A percentile compares a stretch with the other conserved stretches of the same genome.
phyloP scores from a whole-genome alignment of 495 filamentous ascomycete genomes.

The Rostrohypoxylon terebratum region DNA sequence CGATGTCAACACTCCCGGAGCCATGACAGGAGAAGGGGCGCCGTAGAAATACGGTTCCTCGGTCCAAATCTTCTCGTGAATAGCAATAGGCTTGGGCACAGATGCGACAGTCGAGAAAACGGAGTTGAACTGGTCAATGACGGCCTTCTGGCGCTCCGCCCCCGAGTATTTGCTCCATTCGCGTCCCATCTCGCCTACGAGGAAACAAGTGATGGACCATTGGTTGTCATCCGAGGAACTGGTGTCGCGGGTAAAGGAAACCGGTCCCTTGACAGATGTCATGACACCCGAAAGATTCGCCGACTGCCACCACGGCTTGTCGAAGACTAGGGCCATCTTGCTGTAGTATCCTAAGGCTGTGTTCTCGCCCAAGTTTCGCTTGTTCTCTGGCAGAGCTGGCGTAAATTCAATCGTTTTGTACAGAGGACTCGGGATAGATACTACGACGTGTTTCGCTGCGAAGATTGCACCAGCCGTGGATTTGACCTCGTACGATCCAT shows the following conservation, averaged over 20 bases:
- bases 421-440: slow-evolving; percentile 51
- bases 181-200: slow-evolving; percentile 51
- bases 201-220: slow-evolving; percentile 58
- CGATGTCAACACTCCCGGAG: slow-evolving; percentile 25
- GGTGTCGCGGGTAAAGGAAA: slow-evolving; percentile 56
- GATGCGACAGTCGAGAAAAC: slow-evolving; percentile 18
- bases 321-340: slow-evolving; percentile 55
- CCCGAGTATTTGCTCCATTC: slow-evolving; percentile 45
- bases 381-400: slow-evolving; percentile 41
- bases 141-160: slow-evolving; percentile 1
- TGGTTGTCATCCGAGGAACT: slow-evolving; percentile 49
- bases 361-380: slow-evolving; percentile 35
- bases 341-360: slow-evolving; percentile 54
- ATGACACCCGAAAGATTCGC: slow-evolving; percentile 49
- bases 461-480: slow-evolving; percentile 35
- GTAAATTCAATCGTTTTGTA: slow-evolving; percentile 53
- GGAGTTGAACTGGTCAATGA: slow-evolving; percentile 24
- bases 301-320: slow-evolving; percentile 56
- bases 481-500: slow-evolving; percentile 23
- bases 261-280: slow-evolving; percentile 51
- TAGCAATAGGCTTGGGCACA: slow-evolving; percentile 28
- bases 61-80: slow-evolving; percentile 36
- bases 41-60: slow-evolving; percentile 42
- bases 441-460: slow-evolving; percentile 53
- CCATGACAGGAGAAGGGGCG: slow-evolving; percentile 41